These are phyloP conservation scores for Nitzschia inconspicua DNA, from an alignment of 108 stramenopile genomes.

Conservation along the genomic window DNA sequence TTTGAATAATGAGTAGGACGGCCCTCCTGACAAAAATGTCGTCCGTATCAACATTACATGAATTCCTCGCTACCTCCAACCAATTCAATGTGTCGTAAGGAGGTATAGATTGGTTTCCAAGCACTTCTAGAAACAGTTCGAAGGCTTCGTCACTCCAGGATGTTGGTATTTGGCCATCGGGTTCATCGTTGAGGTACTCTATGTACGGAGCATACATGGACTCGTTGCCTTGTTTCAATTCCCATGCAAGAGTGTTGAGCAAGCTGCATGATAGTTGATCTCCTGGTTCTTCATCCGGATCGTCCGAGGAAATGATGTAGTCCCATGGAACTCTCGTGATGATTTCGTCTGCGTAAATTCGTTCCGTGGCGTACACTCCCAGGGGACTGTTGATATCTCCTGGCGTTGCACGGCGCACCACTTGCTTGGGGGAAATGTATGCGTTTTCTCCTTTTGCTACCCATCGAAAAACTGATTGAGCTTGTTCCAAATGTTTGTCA, in stretches of 20 bases:
- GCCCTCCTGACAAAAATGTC: not conserved
- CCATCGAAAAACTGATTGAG: slow-evolving; percentile 2
- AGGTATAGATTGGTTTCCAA: slow-evolving; percentile 2
- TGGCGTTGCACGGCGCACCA: not conserved
- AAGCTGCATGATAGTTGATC: slow-evolving; percentile 23
- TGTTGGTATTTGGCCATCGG: slow-evolving; percentile 5
- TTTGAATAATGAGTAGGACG: too few species aligned
- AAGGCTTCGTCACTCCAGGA: slow-evolving; percentile 32
- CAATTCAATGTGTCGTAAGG: too few species aligned
- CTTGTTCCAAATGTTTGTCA: slow-evolving; percentile 2
- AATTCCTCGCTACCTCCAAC: too few species aligned
- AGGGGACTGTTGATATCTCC: not conserved
- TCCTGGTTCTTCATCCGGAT: not conserved
- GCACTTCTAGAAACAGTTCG: slow-evolving; percentile 18
- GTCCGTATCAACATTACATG: slow-evolving; percentile 6
- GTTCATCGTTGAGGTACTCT: slow-evolving; percentile 30
- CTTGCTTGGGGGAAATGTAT: slow-evolving; percentile 16
- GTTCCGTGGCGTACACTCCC: slow-evolving; percentile 32
- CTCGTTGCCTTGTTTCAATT: slow-evolving; percentile 24
- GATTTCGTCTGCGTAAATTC: slow-evolving; percentile 18
- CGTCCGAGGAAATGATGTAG: slow-evolving; percentile 2
- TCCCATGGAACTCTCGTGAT: slow-evolving; percentile 25
- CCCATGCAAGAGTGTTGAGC: slow-evolving; percentile 18
- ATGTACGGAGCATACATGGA: slow-evolving; percentile 42
- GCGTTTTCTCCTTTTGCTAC: slow-evolving; percentile 7